phyloP scores from a whole-genome alignment of 768 basidiomycete genomes.

The Boletus coccyginus region DNA sequence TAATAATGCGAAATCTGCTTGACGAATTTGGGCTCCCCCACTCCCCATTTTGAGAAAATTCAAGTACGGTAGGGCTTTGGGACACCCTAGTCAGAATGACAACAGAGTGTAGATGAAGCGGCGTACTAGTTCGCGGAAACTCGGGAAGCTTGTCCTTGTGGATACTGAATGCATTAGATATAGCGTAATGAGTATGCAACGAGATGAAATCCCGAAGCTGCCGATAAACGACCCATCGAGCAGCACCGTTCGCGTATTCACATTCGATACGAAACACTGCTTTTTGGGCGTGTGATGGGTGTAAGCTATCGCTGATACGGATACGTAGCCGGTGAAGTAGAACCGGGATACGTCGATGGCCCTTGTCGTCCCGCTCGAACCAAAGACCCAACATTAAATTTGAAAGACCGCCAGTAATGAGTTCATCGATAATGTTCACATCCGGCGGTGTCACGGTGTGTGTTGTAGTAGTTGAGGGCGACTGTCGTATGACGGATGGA shows the following conservation, averaged over 20 bases:
- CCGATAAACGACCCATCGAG: slow-evolving; percentile 93
- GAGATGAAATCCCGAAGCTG: slow-evolving; percentile 90
- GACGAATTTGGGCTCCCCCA: slow-evolving; percentile 49
- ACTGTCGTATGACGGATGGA: slow-evolving; percentile 47
- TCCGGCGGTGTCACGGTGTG: slow-evolving; percentile 49
- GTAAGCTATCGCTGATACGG: slow-evolving; percentile 81
- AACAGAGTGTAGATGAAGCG: background rate
- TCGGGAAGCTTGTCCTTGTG: slow-evolving; percentile 81
- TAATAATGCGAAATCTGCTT: slow-evolving; percentile 66
- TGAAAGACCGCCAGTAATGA: slow-evolving; percentile 76
- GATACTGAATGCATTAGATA: slow-evolving; percentile 77
- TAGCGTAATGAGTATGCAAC: slow-evolving; percentile 80
- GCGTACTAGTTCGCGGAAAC: slow-evolving; percentile 79
- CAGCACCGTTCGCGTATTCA: slow-evolving; percentile 91
- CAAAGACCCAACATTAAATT: slow-evolving; percentile 76
- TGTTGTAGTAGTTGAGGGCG: slow-evolving; percentile 33
- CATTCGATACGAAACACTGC: slow-evolving; percentile 91
- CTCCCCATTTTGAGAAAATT: slow-evolving; percentile 75
- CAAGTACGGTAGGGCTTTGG: slow-evolving; percentile 80
- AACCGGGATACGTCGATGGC: slow-evolving; percentile 74
- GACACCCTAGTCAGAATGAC: background rate
- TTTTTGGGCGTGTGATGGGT: slow-evolving; percentile 73
- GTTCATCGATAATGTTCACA: slow-evolving; percentile 80
- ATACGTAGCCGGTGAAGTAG: slow-evolving; percentile 80
- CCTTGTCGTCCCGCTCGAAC: slow-evolving; percentile 86